Base-by-base conservation (phyloP, 75 land plant genomes). In the Sequoia sempervirens region DNA sequence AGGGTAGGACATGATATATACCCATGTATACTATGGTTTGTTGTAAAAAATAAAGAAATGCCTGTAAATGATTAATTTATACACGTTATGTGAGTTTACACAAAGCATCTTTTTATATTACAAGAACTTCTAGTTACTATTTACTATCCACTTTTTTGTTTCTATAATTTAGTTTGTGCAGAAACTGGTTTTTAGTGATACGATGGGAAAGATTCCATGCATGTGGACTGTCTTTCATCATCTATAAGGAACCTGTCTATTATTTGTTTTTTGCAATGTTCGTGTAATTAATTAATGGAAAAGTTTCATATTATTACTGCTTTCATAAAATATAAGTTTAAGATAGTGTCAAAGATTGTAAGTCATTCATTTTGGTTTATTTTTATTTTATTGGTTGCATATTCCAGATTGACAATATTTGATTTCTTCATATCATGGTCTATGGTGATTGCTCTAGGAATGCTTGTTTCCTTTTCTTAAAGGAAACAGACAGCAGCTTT, bases 371-470 rank as follows among this genome's bases (percentile, higher is more conserved):
- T 43, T 45, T 46, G 43, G 30, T 3, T 28, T 32, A 2, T 45
- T 37, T 28, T 38, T 7, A 52, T 43, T 30, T 41, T 36, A n/a
- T 75, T 75, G 15, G 14, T 87, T 70, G 30, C 30, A n/a, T 80
- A 40, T 64, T 72, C 12, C 82, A 46, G 56, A 54, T 82, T 87
- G 18, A 3, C 46, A 53, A 76, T 52, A 30, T 81, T 14, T 34
- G 54, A 66, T 64, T 81, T 34, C 2, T 69, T 68, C 52, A 84
- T 14, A 28, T 74, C 80, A 28, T 82, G 41, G 84, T 75, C 37
- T 82, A 20, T 82, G 40, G 37, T 54, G 3, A n/a, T 85, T 54
- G 0, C 20, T 34, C 66, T 32, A 1, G 23, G 20, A 50, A 32
- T 15, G 20, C 32, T 52, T 28, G 40, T 34, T n/a, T 23, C 18